Evolutionary conservation across 179 eudicot species (phyloP).

Genomic region (Sideroxylon spinosum): DNA sequence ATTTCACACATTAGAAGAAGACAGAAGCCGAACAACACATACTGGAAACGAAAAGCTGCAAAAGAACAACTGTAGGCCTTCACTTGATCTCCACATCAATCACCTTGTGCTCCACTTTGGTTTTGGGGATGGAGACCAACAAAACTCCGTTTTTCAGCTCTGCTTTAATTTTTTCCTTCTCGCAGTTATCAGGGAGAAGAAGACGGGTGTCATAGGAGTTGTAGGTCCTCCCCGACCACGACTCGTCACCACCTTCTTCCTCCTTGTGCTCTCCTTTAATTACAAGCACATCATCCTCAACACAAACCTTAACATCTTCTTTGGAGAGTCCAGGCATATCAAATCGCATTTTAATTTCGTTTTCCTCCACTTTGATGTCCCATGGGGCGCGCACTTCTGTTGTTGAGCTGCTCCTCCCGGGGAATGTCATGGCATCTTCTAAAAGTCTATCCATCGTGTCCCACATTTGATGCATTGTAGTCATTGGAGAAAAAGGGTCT

Average conservation of each 20-base stretch:
- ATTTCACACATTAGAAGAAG: too few species aligned
- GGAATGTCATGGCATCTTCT: constrained; percentile 58
- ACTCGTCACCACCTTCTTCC: constrained; percentile 22
- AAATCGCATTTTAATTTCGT: constrained; percentile 66
- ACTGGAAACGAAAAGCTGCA: too few species aligned
- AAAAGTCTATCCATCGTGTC: constrained; percentile 63
- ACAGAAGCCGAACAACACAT: too few species aligned
- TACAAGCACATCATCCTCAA: constrained; percentile 55
- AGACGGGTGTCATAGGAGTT: constrained; percentile 50
- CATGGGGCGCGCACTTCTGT: constrained; percentile 47
- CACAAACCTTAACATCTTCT: constrained; percentile 65
- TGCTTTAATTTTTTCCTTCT: constrained; percentile 56
- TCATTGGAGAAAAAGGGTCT: constrained; percentile 65
- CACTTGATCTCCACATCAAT: constrained; percentile 57
- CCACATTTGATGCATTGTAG: constrained; percentile 65
- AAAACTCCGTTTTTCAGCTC: constrained; percentile 78
- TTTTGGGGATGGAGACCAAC: constrained; percentile 51
- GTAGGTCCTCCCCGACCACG: constrained; percentile 36
- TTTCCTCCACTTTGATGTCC: constrained; percentile 60
- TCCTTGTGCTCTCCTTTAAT: constrained; percentile 50
- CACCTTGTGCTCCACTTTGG: constrained; percentile 50
- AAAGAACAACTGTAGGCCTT: background rate
- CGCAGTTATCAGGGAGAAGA: constrained; percentile 55
- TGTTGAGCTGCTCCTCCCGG: constrained; percentile 20
- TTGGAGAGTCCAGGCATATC: constrained; percentile 72